Evolutionary conservation across 306 rosid species (phyloP), one percentile per base, ranked within the genome.

Genomic region (Vigna unguiculata): DNA sequence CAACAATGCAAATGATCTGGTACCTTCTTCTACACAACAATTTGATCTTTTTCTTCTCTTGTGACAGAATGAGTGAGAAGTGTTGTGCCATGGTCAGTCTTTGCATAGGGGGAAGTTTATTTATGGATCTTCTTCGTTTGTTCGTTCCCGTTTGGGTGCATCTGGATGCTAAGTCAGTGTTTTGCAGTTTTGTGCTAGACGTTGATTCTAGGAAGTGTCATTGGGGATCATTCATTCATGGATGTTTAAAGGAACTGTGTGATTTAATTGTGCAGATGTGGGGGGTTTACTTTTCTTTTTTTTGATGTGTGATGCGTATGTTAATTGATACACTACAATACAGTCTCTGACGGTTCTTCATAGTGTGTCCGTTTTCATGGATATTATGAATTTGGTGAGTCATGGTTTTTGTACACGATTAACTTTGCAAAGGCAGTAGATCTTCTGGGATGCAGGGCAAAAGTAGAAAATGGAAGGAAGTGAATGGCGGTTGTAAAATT

Each of bases 1-100:
- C 90, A 88, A 83, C 87, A 93, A 91, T 81, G 36, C 93, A 60
- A 94, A 80, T 88, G 93, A 95, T 82, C 80, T 87, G 90, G 98
- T 95, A 89, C 32, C 40, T 72, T 69, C 45, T 72, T 65, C 58
- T 49, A 60, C 14, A 40, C 70, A 1, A 6, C 40, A 12, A 13
- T 57, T 24, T 28, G 11, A 6, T 30, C 43, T 30, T 59, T 59
- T 16, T 57, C 2, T 17, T 43, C 47, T 41, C 15, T 41, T 22
- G 34, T 24, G 9, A 19, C 41, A 25, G n/a, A 6, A 52, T 20
- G 5, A 53, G 28, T 51, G 7, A 6, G 15, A 15, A 60, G 21
- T 16, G 30, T 69, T 71, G 14, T 60, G 9, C 47, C 45, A 17
- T 60, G 9, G 57, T 62, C 30, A 46, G 71, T 61, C 52, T 45